Conservation (phyloP, 2,329 filamentous ascomycete genomes). For the Leptographium lundbergii region DNA sequence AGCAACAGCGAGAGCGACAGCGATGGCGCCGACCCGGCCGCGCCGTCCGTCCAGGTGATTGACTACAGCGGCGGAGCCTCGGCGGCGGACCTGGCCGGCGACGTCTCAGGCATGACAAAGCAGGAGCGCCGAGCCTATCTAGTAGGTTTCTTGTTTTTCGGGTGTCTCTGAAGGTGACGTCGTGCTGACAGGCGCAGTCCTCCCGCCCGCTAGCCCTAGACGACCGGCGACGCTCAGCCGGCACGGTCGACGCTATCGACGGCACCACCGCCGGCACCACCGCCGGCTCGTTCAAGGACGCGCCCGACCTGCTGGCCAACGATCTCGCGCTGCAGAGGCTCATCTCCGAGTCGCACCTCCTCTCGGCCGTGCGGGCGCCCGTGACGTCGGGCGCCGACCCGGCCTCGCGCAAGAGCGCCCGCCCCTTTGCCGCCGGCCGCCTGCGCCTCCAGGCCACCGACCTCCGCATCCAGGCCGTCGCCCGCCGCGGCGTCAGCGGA, state of each 20-base stretch:
- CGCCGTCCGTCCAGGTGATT: constrained; percentile 43
- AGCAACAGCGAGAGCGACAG: constrained; percentile 14
- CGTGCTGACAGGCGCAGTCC: constrained; percentile 22
- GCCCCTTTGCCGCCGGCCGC: constrained; percentile 45
- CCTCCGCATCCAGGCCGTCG: constrained; percentile 64
- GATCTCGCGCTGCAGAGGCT: constrained; percentile 87
- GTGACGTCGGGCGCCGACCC: constrained; percentile 24
- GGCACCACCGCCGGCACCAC: constrained; percentile 9
- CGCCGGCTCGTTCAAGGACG: constrained; percentile 36
- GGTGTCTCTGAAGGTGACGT: too few relatives aligned
- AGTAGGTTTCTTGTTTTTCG: constrained; percentile 28
- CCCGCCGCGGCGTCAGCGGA: constrained; percentile 34
- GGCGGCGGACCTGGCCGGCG: constrained; percentile 8
- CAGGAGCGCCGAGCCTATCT: constrained; percentile 69
- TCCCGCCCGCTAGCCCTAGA: constrained; percentile 30
- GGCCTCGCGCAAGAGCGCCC: constrained; percentile 18
- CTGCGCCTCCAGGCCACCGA: constrained; percentile 74
- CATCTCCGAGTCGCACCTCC: constrained; percentile 81
- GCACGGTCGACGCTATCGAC: not conserved
- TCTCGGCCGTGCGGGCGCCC: constrained; percentile 38
- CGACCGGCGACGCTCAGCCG: not conserved
- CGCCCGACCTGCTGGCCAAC: constrained; percentile 65
- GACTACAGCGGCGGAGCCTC: constrained; percentile 38
- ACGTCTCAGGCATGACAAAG: constrained; percentile 38
- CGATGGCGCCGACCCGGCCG: not conserved